Conservation (phyloP, 2,329 filamentous ascomycete species). For the Zasmidium citrigriseum region DNA sequence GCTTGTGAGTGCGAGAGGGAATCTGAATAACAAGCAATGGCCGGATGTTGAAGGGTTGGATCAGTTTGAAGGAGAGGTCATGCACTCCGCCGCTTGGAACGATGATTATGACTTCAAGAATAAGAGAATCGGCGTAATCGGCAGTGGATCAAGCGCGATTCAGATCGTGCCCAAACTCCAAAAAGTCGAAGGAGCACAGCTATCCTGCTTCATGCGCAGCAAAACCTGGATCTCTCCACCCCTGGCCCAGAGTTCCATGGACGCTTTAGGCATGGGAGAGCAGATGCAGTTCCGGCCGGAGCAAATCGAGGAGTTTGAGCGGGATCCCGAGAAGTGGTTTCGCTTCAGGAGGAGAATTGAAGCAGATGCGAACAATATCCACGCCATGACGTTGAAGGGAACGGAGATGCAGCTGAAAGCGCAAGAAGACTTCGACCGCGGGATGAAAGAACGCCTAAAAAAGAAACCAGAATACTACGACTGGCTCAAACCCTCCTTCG, state of each 20-base stretch:
- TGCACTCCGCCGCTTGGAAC: conserved; percentile 43
- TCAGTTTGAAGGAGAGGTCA: conserved; percentile 38
- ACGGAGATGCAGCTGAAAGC: conserved; percentile 40
- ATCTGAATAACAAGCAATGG: conserved; percentile 23
- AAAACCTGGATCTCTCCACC: conserved; percentile 66
- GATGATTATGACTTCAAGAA: conserved; percentile 30
- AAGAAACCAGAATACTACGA: conserved; percentile 43
- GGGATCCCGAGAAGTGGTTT: conserved; percentile 62
- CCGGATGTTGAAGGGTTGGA: conserved; percentile 38
- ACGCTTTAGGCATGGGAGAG: conserved; percentile 41
- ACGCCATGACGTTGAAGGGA: conserved; percentile 41
- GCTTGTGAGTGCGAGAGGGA: conserved; percentile 20
- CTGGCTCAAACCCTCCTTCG: conserved; percentile 44
- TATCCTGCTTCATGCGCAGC: conserved; percentile 66
- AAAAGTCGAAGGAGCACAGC: conserved; percentile 35
- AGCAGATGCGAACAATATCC: conserved; percentile 61
- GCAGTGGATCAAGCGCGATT: conserved; percentile 44
- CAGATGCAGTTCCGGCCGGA: conserved; percentile 56
- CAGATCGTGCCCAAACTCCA: conserved; percentile 45
- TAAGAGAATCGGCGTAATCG: conserved; percentile 43
- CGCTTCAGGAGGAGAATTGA: conserved; percentile 43
- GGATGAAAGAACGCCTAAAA: conserved; percentile 43
- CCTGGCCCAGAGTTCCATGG: conserved; percentile 42
- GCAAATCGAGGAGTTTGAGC: conserved; percentile 58
- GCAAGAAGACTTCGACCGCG: conserved; percentile 40